Conservation (phyloP, 1,284 basidiomycete genomes). For the Marasmius tenuissimus region DNA sequence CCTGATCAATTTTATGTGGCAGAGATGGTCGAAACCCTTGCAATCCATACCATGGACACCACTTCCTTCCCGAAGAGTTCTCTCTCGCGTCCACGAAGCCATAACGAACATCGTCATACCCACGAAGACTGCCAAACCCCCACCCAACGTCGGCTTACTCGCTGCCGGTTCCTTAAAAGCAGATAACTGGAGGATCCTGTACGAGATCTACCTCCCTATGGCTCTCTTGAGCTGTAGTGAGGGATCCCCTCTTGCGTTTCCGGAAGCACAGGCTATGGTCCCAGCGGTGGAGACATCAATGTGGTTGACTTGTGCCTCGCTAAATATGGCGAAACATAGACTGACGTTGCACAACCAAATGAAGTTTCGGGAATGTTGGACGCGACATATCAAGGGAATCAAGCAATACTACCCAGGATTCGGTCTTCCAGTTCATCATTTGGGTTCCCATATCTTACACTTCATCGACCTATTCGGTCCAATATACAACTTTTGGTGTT, state of each 20-base stretch:
- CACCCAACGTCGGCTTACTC: not conserved
- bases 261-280: not conserved
- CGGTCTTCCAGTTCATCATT: slow-evolving; percentile 4
- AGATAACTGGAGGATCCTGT: slow-evolving; percentile 6
- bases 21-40: not conserved
- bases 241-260: not conserved
- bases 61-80: not conserved
- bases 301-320: slow-evolving; percentile 1
- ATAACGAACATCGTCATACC: not conserved
- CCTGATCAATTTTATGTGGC: too few relatives aligned
- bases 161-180: slow-evolving; percentile 7
- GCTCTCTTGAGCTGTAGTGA: slow-evolving; percentile 6
- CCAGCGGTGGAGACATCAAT: slow-evolving; percentile 3
- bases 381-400: slow-evolving; percentile 4
- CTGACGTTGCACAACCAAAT: not conserved
- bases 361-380: not conserved
- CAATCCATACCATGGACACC: not conserved
- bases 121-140: slow-evolving; percentile 5
- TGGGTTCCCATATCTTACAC: slow-evolving; percentile 8
- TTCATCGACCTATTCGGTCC: slow-evolving; percentile 5
- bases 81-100: not conserved
- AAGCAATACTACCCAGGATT: slow-evolving; percentile 8
- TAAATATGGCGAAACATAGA: slow-evolving; percentile 2
- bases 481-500: slow-evolving; percentile 5
- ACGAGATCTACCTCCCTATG: slow-evolving; percentile 6